Evolutionary conservation across 148 eudicot species (phyloP).

Genomic region (Suaeda aralocaspica): DNA sequence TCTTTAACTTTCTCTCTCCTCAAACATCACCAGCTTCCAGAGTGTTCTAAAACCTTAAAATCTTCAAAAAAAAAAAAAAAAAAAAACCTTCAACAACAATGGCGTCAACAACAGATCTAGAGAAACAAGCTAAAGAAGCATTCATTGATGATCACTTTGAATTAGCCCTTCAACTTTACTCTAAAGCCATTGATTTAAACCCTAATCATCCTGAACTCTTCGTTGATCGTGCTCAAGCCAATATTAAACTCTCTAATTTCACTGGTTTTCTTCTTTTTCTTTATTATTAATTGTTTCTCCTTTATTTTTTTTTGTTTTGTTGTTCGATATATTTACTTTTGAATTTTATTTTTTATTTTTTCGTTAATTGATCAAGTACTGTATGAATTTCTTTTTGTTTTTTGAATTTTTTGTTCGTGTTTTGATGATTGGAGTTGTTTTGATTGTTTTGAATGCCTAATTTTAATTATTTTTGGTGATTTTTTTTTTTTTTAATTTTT

Average conservation of each 20-base stretch:
- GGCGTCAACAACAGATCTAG: conserved; percentile 80
- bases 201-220: conserved; percentile 65
- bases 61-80: no score
- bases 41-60: background rate
- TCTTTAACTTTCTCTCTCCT: background rate
- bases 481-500: background rate
- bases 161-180: conserved; percentile 75
- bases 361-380: background rate
- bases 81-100: conserved; percentile 18
- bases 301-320: background rate
- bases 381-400: background rate
- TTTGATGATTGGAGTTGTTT: background rate
- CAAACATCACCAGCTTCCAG: background rate
- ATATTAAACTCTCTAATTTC: conserved; percentile 74
- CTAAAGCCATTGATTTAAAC: conserved; percentile 67
- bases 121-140: conserved; percentile 68
- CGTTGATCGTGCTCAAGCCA: conserved; percentile 92
- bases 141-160: conserved; percentile 98
- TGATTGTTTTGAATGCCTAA: background rate
- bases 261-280: conserved; percentile 47
- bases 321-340: background rate
- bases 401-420: background rate
- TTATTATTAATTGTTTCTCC: background rate
- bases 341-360: background rate
- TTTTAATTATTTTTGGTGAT: background rate